Evolutionary conservation across 768 basidiomycete genomes (phyloP).

Genomic region (Rhodosporidiobolus odoratus): DNA sequence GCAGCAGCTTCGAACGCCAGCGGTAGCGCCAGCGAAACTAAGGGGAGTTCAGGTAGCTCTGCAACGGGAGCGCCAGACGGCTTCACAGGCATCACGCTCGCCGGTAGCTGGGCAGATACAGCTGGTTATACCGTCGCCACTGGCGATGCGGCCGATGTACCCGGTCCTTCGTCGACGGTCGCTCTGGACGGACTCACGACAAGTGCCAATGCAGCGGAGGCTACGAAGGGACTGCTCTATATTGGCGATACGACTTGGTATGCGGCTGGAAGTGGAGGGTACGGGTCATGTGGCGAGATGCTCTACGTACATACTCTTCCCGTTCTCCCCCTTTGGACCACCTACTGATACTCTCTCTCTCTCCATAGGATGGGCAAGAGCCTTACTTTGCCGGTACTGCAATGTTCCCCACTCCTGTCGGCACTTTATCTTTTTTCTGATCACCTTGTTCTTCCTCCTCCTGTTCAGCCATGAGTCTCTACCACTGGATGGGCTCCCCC

Average conservation of each 20-base stretch:
- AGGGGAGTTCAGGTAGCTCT: too few relatives aligned
- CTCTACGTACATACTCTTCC: constrained; percentile 4
- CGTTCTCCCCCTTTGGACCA: background rate
- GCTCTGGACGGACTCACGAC: background rate
- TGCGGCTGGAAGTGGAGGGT: constrained; percentile 16
- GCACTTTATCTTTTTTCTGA: background rate
- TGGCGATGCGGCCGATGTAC: background rate
- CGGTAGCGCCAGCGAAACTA: too few relatives aligned
- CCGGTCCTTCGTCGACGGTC: background rate
- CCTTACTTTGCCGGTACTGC: constrained; percentile 18
- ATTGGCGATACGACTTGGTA: constrained; percentile 14
- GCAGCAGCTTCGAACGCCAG: too few relatives aligned
- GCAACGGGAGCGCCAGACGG: background rate
- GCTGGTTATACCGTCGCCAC: constrained; percentile 15
- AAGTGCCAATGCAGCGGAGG: background rate
- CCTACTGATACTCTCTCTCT: background rate
- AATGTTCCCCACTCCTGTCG: too few relatives aligned
- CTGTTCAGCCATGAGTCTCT: background rate
- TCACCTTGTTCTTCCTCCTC: background rate
- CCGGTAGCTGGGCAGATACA: constrained; percentile 10
- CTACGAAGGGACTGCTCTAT: constrained; percentile 8
- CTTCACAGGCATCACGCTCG: constrained; percentile 2
- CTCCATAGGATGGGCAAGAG: constrained; percentile 13
- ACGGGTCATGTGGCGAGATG: constrained; percentile 11
- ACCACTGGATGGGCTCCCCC: constrained; percentile 28